Percentiles rank a stretch among this genome's conserved stretches.
These are phyloP conservation scores for Mytilinidion resinicola DNA, from an alignment of 495 filamentous ascomycete species.

Conservation along the genomic window DNA sequence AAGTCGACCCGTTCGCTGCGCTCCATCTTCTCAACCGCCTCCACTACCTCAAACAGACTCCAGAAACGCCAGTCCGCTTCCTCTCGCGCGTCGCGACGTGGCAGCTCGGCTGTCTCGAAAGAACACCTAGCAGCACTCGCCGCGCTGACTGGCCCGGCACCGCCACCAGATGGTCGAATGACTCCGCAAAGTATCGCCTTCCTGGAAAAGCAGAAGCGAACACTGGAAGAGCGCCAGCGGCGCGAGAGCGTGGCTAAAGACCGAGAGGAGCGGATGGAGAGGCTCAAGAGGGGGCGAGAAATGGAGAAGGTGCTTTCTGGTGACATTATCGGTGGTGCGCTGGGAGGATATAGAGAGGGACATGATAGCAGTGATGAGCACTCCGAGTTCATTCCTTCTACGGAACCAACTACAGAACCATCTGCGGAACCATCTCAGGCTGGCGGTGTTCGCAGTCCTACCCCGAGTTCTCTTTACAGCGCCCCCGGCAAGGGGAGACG, in stretches of 20 bases:
- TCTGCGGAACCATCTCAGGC: no score
- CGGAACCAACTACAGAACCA: not conserved
- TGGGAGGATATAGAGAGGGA: no score
- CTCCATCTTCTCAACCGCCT: not conserved
- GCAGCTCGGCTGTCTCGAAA: constrained; percentile 2
- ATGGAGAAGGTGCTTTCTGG: no score
- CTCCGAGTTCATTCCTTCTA: not conserved
- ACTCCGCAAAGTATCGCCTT: constrained; percentile 4
- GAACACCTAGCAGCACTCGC: constrained; percentile 12
- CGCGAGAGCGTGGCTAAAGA: constrained; percentile 6
- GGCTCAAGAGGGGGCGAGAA: not conserved
- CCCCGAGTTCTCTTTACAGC: no score
- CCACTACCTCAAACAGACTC: not conserved
- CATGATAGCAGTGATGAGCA: not conserved
- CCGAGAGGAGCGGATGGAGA: not conserved
- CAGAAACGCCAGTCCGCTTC: not conserved
- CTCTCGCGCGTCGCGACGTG: not conserved
- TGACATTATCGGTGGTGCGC: no score
- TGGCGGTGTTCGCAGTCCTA: no score
- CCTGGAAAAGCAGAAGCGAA: constrained; percentile 7
- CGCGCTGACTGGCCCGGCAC: constrained; percentile 9
- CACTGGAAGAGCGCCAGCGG: constrained; percentile 2
- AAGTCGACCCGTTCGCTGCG: not conserved
- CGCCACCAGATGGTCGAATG: constrained; percentile 1
- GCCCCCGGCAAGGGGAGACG: not conserved